Evolutionary conservation across 148 eudicot genomes (phyloP).

Genomic region (Bassia scoparia): DNA sequence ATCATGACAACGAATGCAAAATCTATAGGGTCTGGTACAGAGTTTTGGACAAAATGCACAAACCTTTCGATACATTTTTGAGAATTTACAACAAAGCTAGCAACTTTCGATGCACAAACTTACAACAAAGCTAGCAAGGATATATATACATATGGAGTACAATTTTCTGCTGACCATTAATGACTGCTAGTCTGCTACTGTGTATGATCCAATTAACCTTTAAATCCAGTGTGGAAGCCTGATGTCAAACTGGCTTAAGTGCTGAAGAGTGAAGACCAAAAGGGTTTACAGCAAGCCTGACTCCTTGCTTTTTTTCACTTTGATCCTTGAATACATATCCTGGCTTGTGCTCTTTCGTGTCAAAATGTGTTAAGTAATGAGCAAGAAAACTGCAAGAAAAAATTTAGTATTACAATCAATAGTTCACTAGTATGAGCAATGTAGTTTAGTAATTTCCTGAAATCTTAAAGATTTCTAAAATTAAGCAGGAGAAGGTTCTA

Average conservation of each 20-base stretch:
- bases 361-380: background rate
- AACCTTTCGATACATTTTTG: background rate
- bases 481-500: too few relatives aligned
- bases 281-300: background rate
- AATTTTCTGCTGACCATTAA: background rate
- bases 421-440: background rate
- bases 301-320: background rate
- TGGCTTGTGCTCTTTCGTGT: background rate
- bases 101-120: too few relatives aligned
- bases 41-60: background rate
- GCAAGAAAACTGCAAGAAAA: constrained; percentile 6
- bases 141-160: background rate
- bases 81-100: constrained; percentile 18
- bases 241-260: background rate
- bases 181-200: background rate
- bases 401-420: background rate
- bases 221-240: background rate
- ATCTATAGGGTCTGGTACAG: background rate
- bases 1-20: background rate
- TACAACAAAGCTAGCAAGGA: constrained; percentile 2
- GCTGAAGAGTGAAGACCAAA: background rate
- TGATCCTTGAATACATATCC: background rate
- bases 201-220: background rate
- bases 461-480: background rate
- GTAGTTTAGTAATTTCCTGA: background rate